Base-by-base conservation (phyloP, 257 asterid genomes). In the Linderniella brevidens region DNA sequence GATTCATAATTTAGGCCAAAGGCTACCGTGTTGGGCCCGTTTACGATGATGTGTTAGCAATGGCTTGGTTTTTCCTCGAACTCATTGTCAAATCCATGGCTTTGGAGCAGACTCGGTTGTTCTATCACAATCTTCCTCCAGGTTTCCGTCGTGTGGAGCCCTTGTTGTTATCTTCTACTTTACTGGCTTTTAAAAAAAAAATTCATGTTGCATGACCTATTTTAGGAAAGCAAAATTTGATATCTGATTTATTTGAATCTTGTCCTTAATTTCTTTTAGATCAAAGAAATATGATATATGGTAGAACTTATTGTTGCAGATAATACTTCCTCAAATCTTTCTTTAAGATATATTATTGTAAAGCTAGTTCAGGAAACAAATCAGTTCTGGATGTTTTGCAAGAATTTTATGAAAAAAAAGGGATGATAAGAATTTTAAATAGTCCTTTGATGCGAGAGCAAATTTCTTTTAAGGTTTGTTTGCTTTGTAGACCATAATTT, bases 31-130 rank as follows among this genome's bases (percentile, higher is more conserved):
- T 90, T 42, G 98, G 98, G 54, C 98, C 98, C 15, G 98, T 90
- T 58, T 90, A 90, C 13, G 98, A 90, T 78, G 98, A 90, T 68
- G 98, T 90, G 48, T 66, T 90, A 82, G 95, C 98, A 57, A 90
- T 90, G 98, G 96, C 96, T 61, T 90, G 98, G 96, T 85, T 90
- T 73, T 90, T 90, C 61, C 98, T 90, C 50, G 98, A 90, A 64
- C 75, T 90, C 60, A 76, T 90, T 55, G 93, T 90, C 76, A 90
- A 90, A 65, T 90, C 98, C 54, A 81, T 90, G 87, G 87, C 98
- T 55, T 64, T 90, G 63, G 98, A 90, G 85, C 98, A 85, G 77
- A 68, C 90, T 59, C 85, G 94, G 55, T 65, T 79, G 73, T 84
- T 76, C 73, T 78, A 75, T 64, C 85, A 84, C 73, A 79, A 72